Evolutionary conservation across 2,329 filamentous ascomycete species (phyloP).

Genomic region (Fusarium acutatum): DNA sequence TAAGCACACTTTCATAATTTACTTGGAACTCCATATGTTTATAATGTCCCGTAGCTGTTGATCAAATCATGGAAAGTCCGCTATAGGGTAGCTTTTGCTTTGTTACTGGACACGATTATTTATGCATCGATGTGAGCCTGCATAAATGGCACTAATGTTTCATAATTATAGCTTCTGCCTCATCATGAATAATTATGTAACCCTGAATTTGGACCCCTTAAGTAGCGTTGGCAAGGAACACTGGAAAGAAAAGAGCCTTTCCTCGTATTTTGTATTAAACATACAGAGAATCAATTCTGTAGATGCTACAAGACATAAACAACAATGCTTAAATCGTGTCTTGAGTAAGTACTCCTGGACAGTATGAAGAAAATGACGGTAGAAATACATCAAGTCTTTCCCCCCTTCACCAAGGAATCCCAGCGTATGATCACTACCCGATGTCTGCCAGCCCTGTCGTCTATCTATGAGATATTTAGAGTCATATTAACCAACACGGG

Average conservation of each 20-base stretch:
- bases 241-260: accelerated
- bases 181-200: neutral
- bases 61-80: accelerated
- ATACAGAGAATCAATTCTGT: accelerated
- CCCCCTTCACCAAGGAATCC: neutral
- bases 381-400: no score
- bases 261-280: accelerated
- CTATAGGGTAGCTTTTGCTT: neutral
- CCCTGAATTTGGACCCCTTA: neutral
- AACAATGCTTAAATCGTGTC: neutral
- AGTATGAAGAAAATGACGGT: accelerated
- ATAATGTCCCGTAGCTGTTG: accelerated
- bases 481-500: neutral
- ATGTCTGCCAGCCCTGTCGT: neutral
- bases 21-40: accelerated
- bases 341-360: neutral
- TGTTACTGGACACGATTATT: no score
- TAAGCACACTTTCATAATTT: accelerated
- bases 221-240: neutral
- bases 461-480: neutral
- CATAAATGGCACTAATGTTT: neutral
- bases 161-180: accelerated
- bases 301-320: neutral
- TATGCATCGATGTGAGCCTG: accelerated
- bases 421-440: neutral